A percentile compares a stretch with the other conserved stretches of the same genome.
phyloP scores from a whole-genome alignment of 2,329 filamentous ascomycete genomes.

The Aspergillus novoparasiticus region DNA sequence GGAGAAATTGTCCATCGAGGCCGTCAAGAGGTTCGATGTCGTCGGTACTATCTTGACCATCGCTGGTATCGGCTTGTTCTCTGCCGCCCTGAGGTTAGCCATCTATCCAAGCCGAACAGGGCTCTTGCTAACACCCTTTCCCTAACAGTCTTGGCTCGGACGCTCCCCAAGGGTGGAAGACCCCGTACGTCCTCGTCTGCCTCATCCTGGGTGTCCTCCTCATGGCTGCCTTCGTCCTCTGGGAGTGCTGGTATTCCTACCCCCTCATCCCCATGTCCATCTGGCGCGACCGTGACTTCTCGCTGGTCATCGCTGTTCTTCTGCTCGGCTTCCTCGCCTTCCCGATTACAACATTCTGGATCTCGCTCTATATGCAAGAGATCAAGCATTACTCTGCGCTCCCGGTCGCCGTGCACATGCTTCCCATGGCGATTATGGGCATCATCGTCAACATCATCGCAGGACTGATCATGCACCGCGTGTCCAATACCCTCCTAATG shows the following conservation, averaged over 20 bases:
- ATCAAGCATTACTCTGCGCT: constrained; percentile 57
- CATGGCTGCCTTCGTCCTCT: constrained; percentile 61
- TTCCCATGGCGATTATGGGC: constrained; percentile 67
- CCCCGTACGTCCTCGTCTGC: constrained; percentile 63
- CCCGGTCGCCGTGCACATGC: constrained; percentile 62
- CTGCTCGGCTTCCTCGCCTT: constrained; percentile 67
- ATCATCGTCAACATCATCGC: constrained; percentile 66
- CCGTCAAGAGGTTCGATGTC: constrained; percentile 55
- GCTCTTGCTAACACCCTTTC: neutral
- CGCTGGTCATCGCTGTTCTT: constrained; percentile 55
- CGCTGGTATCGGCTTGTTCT: constrained; percentile 67
- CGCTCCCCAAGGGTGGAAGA: constrained; percentile 64
- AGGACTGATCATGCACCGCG: constrained; percentile 61
- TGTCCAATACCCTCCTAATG: constrained; percentile 68
- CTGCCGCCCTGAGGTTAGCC: constrained; percentile 55
- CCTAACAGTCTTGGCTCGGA: constrained; percentile 51
- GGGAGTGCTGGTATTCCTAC: constrained; percentile 58
- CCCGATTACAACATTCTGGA: constrained; percentile 62
- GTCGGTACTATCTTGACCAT: constrained; percentile 64
- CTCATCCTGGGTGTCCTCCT: constrained; percentile 62
- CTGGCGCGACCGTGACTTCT: constrained; percentile 64
- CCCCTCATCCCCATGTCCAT: constrained; percentile 59
- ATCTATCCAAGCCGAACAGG: neutral
- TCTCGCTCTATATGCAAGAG: constrained; percentile 67
- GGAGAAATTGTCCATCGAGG: neutral